Evolutionary conservation across 208 protist genomes (phyloP).

Genomic region (Crithidia thermophila): DNA sequence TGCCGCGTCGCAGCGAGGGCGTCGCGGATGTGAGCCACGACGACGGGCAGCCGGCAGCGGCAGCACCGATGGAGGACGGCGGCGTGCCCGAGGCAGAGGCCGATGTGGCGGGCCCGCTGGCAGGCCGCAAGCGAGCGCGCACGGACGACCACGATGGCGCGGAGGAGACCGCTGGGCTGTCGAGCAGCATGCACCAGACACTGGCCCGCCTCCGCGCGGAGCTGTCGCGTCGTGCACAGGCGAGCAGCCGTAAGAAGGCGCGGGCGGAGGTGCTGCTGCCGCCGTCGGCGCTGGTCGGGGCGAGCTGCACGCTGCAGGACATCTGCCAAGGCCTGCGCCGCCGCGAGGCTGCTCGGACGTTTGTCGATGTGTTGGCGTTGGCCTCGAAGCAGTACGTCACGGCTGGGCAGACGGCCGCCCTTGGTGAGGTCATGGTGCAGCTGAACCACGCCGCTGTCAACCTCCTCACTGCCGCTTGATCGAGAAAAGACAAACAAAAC

Average conservation of each 20-base stretch:
- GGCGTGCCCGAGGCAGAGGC: constrained; percentile 5
- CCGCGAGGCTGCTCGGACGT: constrained; percentile 73
- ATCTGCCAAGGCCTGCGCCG: constrained; percentile 54
- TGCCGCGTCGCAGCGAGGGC: constrained; percentile 1
- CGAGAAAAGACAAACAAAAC: background rate
- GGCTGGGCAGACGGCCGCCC: constrained; percentile 35
- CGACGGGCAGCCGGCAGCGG: constrained; percentile 14
- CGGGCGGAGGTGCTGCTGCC: constrained; percentile 22
- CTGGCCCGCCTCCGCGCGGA: constrained; percentile 53
- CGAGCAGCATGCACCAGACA: constrained; percentile 45
- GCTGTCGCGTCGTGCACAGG: background rate
- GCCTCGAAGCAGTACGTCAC: constrained; percentile 72
- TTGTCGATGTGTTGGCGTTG: constrained; percentile 80
- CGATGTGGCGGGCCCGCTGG: background rate
- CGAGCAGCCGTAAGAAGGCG: constrained; percentile 23
- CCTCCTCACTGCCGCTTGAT: constrained; percentile 22
- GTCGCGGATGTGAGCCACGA: constrained; percentile 8
- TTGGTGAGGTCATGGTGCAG: constrained; percentile 47
- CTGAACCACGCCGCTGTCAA: constrained; percentile 36
- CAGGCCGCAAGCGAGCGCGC: constrained; percentile 24
- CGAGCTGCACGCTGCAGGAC: constrained; percentile 46
- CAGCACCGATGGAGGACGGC: constrained; percentile 7
- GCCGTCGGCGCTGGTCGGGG: constrained; percentile 27
- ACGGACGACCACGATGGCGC: constrained; percentile 10
- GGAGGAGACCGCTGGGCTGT: constrained; percentile 33